Conservation (phyloP, 1,284 basidiomycete genomes). For the Apiotrichum mycotoxinovorans region DNA sequence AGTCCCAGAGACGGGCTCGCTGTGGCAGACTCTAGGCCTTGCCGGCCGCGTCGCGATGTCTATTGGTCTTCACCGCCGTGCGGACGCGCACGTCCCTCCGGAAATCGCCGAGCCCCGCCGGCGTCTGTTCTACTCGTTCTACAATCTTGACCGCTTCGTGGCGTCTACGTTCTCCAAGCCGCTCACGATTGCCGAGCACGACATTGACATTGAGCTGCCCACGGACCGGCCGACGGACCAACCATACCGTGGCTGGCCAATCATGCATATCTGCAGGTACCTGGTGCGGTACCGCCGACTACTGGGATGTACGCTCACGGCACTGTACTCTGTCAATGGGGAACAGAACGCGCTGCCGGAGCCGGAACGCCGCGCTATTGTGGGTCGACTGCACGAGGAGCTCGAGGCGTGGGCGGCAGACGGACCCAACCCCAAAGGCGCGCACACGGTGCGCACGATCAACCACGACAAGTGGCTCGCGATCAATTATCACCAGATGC, state of each 20-base stretch:
- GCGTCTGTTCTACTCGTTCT: conserved; percentile 36
- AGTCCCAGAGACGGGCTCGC: conserved; percentile 25
- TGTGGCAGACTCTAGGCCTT: conserved; percentile 33
- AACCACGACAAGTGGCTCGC: conserved; percentile 28
- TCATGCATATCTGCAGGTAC: conserved; percentile 17
- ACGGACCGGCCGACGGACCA: conserved; percentile 16
- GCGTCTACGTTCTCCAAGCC: conserved; percentile 30
- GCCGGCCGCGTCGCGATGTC: conserved; percentile 29
- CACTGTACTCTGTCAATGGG: conserved; percentile 29
- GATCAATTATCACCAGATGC: conserved; percentile 30
- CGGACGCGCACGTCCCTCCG: conserved; percentile 15
- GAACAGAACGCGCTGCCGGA: conserved; percentile 26
- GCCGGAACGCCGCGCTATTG: conserved; percentile 21
- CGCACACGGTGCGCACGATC: conserved; percentile 14
- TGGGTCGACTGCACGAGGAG: conserved; percentile 20
- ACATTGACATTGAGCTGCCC: conserved; percentile 33
- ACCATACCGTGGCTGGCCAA: conserved; percentile 23
- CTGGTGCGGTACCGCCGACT: conserved; percentile 28
- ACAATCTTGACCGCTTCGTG: conserved; percentile 36
- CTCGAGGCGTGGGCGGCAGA: conserved; percentile 25
- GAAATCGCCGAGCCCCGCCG: conserved; percentile 26
- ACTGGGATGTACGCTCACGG: conserved; percentile 24
- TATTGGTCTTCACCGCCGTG: conserved; percentile 31
- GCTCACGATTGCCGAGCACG: conserved; percentile 29
- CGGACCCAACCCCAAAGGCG: conserved; percentile 13